These are phyloP conservation scores for Sequoiadendron giganteum DNA, from an alignment of 75 land plant species.

Conservation along the genomic window DNA sequence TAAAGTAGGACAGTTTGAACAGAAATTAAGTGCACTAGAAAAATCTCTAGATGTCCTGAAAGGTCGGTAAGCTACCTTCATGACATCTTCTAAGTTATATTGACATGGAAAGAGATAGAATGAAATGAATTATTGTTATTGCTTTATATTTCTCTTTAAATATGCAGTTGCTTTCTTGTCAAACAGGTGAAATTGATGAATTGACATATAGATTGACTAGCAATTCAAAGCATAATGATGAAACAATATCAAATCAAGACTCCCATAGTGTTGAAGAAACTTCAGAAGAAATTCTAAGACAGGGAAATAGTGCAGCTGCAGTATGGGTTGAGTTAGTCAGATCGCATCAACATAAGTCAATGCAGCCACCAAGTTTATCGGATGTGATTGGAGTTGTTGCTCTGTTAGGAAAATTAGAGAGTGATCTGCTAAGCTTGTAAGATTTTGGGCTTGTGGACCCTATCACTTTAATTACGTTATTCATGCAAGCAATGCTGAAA, in stretches of 20 bases:
- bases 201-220: neutral
- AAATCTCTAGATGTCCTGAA: neutral
- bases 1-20: neutral
- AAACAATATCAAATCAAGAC: too few relatives aligned
- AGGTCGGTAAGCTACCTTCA: neutral
- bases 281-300: constrained; percentile 29
- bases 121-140: neutral
- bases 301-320: constrained; percentile 51
- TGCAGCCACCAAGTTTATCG: constrained; percentile 14
- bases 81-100: neutral
- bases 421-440: constrained; percentile 74
- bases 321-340: constrained; percentile 30
- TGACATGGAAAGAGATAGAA: neutral
- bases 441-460: neutral
- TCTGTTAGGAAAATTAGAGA: constrained; percentile 60
- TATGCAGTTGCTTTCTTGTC: neutral
- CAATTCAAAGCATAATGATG: neutral
- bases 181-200: constrained; percentile 4
- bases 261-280: too few relatives aligned
- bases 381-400: constrained; percentile 87
- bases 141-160: neutral
- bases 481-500: neutral
- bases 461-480: neutral
- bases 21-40: neutral
- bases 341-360: constrained; percentile 17